Percentiles rank a stretch among this genome's conserved stretches.
phyloP scores from a whole-genome alignment of 2,329 filamentous ascomycete genomes.

The Colletotrichum liaoningense region DNA sequence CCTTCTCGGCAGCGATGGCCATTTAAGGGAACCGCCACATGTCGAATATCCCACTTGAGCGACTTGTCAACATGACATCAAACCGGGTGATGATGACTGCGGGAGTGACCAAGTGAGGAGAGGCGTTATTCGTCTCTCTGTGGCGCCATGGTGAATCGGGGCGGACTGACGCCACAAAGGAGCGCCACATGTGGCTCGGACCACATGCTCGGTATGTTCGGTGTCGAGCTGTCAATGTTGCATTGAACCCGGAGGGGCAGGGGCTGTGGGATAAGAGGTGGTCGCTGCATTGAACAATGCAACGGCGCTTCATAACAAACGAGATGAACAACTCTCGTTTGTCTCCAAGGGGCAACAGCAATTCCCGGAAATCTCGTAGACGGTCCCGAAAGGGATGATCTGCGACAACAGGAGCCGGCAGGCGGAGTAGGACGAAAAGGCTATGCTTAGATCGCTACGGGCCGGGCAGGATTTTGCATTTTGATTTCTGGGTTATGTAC shows the following conservation, averaged over 20 bases:
- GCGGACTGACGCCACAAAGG: constrained; percentile 5
- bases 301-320: constrained; percentile 17
- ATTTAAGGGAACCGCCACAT: not conserved
- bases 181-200: constrained; percentile 6
- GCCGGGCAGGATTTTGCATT: not conserved
- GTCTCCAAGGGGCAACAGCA: constrained; percentile 21
- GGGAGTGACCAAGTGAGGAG: not conserved
- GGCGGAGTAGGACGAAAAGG: constrained; percentile 24
- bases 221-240: constrained; percentile 2
- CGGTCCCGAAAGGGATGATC: constrained; percentile 28
- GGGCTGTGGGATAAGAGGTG: constrained; percentile 18
- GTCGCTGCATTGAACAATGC: constrained; percentile 18
- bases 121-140: not conserved
- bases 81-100: not conserved
- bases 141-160: not conserved
- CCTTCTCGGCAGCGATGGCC: not conserved
- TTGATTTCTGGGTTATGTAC: not conserved
- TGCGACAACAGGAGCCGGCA: constrained; percentile 27
- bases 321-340: constrained; percentile 22
- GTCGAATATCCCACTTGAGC: not conserved
- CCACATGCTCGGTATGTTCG: constrained; percentile 1
- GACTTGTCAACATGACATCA: not conserved
- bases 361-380: constrained; percentile 20
- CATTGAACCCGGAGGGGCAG: constrained; percentile 12
- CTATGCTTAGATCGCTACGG: constrained; percentile 9